Conservation (phyloP, 164 flowering plant genomes). For the Brasenia schreberi region DNA sequence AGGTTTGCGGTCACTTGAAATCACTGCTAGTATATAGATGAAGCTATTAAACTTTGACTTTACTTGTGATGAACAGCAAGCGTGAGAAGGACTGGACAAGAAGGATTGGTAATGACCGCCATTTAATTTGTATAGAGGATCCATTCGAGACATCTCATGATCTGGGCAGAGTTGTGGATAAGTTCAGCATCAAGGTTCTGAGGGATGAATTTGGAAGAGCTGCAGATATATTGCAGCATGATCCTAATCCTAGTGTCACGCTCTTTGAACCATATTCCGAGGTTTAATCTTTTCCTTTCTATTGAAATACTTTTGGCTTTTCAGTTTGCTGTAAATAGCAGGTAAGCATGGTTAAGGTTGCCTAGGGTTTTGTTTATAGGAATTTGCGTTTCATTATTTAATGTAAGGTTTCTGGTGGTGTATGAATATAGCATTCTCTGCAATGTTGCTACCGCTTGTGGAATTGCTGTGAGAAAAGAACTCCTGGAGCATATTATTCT, state of each 20-base stretch:
- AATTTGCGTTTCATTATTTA: not conserved
- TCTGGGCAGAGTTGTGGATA: conserved; percentile 92
- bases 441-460: no score
- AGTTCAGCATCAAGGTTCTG: conserved; percentile 54
- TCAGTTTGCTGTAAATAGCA: not conserved
- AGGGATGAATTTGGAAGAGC: conserved; percentile 92
- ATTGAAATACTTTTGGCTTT: not conserved
- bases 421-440: no score
- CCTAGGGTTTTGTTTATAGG: not conserved
- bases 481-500: no score
- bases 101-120: conserved; percentile 82
- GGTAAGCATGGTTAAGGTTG: not conserved
- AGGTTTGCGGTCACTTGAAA: no score
- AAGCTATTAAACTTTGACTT: not conserved
- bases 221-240: conserved; percentile 62
- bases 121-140: conserved; percentile 94
- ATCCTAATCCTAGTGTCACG: conserved; percentile 57
- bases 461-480: no score
- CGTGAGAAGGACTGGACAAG: conserved; percentile 86
- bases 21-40: no score
- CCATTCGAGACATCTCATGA: conserved; percentile 84
- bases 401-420: no score
- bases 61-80: conserved; percentile 40
- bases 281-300: no score
- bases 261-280: conserved; percentile 58